Evolutionary conservation across 208 protist genomes (phyloP), one percentile per base, ranked within the genome.

Genomic region (Crithidia fasciculata): DNA sequence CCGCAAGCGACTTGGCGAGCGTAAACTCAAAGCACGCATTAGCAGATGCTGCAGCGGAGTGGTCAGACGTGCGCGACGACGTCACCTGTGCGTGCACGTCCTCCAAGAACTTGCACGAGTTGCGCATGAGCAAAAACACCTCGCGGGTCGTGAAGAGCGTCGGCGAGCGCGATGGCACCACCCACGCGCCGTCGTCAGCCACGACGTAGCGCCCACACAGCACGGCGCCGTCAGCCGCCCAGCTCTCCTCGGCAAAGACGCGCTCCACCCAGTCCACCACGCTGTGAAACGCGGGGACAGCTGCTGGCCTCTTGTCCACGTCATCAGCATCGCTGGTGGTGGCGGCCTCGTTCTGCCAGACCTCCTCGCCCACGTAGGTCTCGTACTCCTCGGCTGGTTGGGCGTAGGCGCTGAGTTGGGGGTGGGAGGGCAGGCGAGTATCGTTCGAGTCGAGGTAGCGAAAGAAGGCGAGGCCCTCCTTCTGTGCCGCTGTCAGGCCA

Each of bases 171-270:
- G 92, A 95, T 3, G 82, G 58, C 18, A 91, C 85, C 37, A 88
- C 90, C 89, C 92, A 96, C 15, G 86, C 68, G 62, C 67, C 89
- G 69, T 96, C 92, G 62, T 95, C 87, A n/a, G 92, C 92, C 37
- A 95, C 86, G 0, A 80, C 81, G 68, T 89, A 88, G 39, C 79
- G 78, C 16, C 92, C 92, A 60, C 86, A 93, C 43, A 96, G 76
- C 43, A 96, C 90, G 37, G 95, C 90, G 13, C 90, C 92, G 41
- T 86, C 72, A 8, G 49, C 58, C 9, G 73, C 82, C 67, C 79
- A 83, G 2, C 56, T 36, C 47, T 83, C 52, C 28, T 74, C 69
- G 37, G 67, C 69, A 13, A 86, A 74, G 7, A 80, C 45, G n/a
- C 16, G 37, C 6, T 55, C 44, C 16, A 94, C 84, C 87, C 87